Evolutionary conservation across 2,329 filamentous ascomycete species (phyloP), one percentile per base, ranked within the genome.

Genomic region (Alternaria gansuensis): DNA sequence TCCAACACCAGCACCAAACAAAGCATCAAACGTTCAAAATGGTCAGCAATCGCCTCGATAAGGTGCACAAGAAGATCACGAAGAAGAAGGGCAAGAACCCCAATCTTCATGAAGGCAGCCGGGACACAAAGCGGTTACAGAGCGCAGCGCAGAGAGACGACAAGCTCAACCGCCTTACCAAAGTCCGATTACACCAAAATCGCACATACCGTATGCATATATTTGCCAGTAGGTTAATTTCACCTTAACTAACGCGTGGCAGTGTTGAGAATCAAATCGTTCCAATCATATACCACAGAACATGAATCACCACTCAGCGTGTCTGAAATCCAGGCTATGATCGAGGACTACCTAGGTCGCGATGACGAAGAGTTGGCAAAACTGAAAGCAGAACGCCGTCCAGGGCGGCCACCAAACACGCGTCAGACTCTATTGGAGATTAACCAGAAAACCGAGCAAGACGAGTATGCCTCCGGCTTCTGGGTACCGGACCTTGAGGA

Each of bases 61-160:
- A 97, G 76, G 90, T 95, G 21, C 87, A 90, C 63, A 98, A 98
- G 81, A 88, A 92, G 65, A 94, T 98, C 65, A 82, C 88, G 33
- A 97, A 96, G 82, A 97, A 97, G 84, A 88, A 90, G 66, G 87
- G 88, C 65, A 87, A 88, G 37, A 84, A 92, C 45, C 88, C 89
- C 29, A 84, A 89, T 11, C 84, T 98, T 23, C 94, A 98, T 74
- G 90, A 93, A 78, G 92, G 92, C 76, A 97, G 93, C 60, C 85
- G 95, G 66, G 92, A 98, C 81, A 91, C 93, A 3, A 87, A 90
- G 72, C 87, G 92, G 51, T 82, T 98, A 63, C 90, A 92, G 75
- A 86, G 88, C 70, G 95, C 95, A 21, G 86, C 87, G 62, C 85
- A 89, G 64, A 85, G 95, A 77, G 93, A 97, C 72, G 89, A 95